Evolutionary conservation across 2,329 filamentous ascomycete species (phyloP), one percentile per base, ranked within the genome.

Genomic region (Chrysosphaeria jannelii): DNA sequence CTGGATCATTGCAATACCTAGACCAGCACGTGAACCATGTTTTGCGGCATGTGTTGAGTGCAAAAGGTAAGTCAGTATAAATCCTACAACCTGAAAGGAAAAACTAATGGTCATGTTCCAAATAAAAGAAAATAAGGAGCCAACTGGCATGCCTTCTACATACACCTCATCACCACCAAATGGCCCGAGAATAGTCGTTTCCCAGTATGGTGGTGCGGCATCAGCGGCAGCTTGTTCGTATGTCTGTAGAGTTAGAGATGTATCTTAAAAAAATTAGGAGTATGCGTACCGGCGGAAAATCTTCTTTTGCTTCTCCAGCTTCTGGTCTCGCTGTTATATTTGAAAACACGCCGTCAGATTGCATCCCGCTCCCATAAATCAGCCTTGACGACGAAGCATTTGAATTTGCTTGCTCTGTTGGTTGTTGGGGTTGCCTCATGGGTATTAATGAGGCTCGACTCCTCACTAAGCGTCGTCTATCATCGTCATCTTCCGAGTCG

Each of bases 151-250:
- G 35, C 85, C 85, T 40, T 97, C 85, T 27, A 97, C 72, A 38
- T 85, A 97, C 22, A 97, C 81, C 43, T 97, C 85, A 39, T 93
- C 79, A 19, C 67, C 63, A n/a, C 71, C 72, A 26, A 81, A 85
- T 1, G 85, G 85, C 0, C 79, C 81, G 24, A 97, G 59, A 32
- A 97, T 91, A 0, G 85, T 93, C 5, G 85, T 97, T 50, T 97
- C 85, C 85, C 85, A 97, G 46, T 97, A 97, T 0, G 85, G 85
- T 1, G 85, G 85, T 22, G 85, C 85, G 13, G 78, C 71, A 43
- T 97, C 85, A 20, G 81, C 81, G 3, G 85, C 85, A 10, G 85
- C 85, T 61, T 93, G 81, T 54, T 97, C 85, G 43, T 97, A 97
- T 17, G 81, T 79, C 75, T 91, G 7, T 13, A 5, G 2, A 3